These are phyloP conservation scores for Ceratonia siliqua DNA, from an alignment of 306 rosid species.

Conservation along the genomic window DNA sequence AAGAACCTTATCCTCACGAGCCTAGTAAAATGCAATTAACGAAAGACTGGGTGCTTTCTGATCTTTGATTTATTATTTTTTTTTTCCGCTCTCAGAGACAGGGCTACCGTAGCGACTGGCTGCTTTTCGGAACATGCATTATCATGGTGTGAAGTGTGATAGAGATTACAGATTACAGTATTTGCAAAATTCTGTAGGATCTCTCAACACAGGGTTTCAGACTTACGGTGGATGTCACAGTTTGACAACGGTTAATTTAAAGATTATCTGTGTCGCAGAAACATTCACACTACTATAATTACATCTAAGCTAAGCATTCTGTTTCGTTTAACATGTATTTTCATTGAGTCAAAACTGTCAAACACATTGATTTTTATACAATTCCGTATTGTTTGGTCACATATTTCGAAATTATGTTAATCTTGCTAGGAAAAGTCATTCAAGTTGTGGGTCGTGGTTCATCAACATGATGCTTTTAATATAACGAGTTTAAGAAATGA, in stretches of 20 bases:
- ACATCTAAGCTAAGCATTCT: neutral
- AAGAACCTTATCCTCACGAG: neutral
- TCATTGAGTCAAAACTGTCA: neutral
- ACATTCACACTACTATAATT: neutral
- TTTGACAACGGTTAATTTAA: neutral
- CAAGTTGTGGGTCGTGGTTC: neutral
- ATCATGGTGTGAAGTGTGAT: neutral
- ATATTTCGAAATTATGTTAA: conserved; percentile 6
- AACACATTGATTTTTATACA: neutral
- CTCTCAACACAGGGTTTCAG: neutral
- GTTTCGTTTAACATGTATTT: neutral
- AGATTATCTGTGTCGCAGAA: neutral
- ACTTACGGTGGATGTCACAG: neutral
- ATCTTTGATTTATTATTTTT: neutral
- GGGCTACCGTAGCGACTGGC: conserved; percentile 23
- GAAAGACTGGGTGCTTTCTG: neutral
- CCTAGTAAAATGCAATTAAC: neutral
- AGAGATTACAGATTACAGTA: conserved; percentile 9
- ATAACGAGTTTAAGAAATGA: neutral
- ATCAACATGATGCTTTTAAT: neutral
- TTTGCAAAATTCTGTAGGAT: neutral
- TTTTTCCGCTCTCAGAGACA: neutral
- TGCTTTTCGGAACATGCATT: neutral
- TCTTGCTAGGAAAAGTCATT: conserved; percentile 14
- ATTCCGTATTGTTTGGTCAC: neutral